Base-by-base conservation (phyloP, 2,329 filamentous ascomycete genomes). In the Cladophialophora bantiana region DNA sequence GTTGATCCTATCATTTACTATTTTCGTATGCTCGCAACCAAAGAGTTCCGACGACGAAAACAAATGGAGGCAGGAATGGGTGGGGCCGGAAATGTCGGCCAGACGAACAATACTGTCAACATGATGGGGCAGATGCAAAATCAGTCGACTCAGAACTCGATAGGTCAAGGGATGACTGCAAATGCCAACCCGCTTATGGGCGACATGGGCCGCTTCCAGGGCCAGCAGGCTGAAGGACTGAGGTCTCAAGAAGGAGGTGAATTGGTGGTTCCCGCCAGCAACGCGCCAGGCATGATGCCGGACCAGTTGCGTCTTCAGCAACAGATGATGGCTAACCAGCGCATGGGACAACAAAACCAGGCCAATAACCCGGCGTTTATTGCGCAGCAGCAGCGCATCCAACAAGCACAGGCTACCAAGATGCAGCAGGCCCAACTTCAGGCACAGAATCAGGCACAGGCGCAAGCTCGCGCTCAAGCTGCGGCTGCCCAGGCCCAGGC, bases 221-320 rank as follows among this genome's bases (percentile, higher is more conserved):
- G 83, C 34, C 86, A 88, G 71, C 87, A 89, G 76, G 84, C 83
- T 48, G 86, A 87, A 69, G 86, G 85, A n/a, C 76, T 88, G 70
- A 85, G 86, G 60, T 83, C 84, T 15, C 85, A 87, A 72, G 85
- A 88, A 75, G 84, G 84, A 57, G 87, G 87, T 7, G 85, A 88
- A 68, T 78, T 85, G 50, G 87, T 89, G n/a, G 87, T 89, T 3
- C 87, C 87, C 9, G 87, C 86, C 6, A 89, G 86, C 75, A 86
- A 84, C 72, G 85, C 85, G 60, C 81, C 82, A 67, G 70, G 68
- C 58, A 83, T 82, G 70, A 76, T 78, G 53, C 78, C 79, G 54
- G 74, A 75, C 20, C 77, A 77, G n/a, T 79, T 80, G 66, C 72
- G 78, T 38, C 76, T 76, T 5, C 78, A 79, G 59, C 78, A 79